Evolutionary conservation across 179 eudicot species (phyloP), one percentile per base, ranked within the genome.

Genomic region (Corrigiola litoralis): DNA sequence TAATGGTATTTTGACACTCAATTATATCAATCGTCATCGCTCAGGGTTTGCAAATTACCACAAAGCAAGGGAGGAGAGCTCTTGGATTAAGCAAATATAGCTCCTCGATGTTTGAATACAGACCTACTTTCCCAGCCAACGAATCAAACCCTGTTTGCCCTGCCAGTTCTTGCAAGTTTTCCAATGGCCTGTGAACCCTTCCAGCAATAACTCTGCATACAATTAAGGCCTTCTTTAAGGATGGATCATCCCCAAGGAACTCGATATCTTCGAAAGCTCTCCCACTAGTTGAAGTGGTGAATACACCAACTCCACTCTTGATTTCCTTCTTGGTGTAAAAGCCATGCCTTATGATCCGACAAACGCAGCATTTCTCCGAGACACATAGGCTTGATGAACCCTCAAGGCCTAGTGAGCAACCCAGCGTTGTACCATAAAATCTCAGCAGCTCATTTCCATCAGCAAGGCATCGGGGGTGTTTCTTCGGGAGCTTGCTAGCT

Each of bases 121-220:
- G 71, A 14, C 98, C 98, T 0, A 90, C 86, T 77, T 90, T 89
- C 23, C 98, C 98, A 21, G 96, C 98, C 78, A 92, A 76, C 3
- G 98, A 90, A 77, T 92, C 98, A 37, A 92, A 92, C 77, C 96
- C 98, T 0, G 88, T 77, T 69, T 87, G 96, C 17, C 86, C 86
- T 0, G 80, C 81, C 60, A 92, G 81, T 55, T 92, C 98, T 65
- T 85, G 90, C 58, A 89, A 47, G 50, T 90, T 92, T 66, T 92
- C 96, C 69, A 92, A 36, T 7, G 96, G 98, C 79, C 85, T 69
- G 54, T 92, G 98, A 79, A 92, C 98, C 73, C 98, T 78, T 36
- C 98, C 98, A 5, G 98, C 98, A 34, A 92, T 87, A 12, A 92
- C 96, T 63, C 98, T 76, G 67, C 98, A 92, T 4, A 92, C 98